phyloP scores from a whole-genome alignment of 75 land plant genomes.

The Sequoia sempervirens region DNA sequence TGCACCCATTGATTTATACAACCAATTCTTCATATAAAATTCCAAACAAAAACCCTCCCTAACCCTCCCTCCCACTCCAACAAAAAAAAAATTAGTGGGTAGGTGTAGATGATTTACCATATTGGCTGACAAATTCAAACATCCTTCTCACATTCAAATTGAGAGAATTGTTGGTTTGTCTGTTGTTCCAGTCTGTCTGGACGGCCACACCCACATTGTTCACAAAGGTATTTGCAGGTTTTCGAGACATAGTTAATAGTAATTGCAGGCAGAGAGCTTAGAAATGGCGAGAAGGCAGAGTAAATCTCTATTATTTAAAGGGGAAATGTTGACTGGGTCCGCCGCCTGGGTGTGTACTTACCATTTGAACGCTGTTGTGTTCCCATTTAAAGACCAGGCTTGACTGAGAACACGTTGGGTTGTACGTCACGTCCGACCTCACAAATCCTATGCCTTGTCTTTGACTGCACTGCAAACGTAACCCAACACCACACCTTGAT shows the following conservation, averaged over 20 bases:
- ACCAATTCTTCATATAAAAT: not conserved
- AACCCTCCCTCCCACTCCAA: no score
- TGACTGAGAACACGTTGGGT: not conserved
- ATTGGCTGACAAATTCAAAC: slow-evolving; percentile 6
- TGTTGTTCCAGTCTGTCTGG: slow-evolving; percentile 2
- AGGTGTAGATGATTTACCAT: not conserved
- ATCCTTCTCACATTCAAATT: not conserved
- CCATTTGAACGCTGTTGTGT: no score
- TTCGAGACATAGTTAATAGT: not conserved
- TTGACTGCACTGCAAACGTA: no score
- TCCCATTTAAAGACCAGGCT: not conserved
- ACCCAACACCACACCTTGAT: no score
- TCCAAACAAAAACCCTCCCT: not conserved
- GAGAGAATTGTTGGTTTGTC: not conserved
- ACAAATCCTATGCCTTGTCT: no score
- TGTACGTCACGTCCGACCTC: not conserved
- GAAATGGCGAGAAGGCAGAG: not conserved
- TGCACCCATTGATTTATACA: not conserved
- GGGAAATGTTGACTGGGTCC: not conserved
- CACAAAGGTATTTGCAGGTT: not conserved
- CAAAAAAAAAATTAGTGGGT: not conserved
- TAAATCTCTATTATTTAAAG: not conserved
- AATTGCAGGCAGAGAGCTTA: not conserved
- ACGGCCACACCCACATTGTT: not conserved
- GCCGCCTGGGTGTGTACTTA: not conserved